Percentiles rank a stretch among this genome's conserved stretches.
These are phyloP conservation scores for Ogataea trehalophila DNA, from an alignment of 805 yeast genomes.

Conservation along the genomic window DNA sequence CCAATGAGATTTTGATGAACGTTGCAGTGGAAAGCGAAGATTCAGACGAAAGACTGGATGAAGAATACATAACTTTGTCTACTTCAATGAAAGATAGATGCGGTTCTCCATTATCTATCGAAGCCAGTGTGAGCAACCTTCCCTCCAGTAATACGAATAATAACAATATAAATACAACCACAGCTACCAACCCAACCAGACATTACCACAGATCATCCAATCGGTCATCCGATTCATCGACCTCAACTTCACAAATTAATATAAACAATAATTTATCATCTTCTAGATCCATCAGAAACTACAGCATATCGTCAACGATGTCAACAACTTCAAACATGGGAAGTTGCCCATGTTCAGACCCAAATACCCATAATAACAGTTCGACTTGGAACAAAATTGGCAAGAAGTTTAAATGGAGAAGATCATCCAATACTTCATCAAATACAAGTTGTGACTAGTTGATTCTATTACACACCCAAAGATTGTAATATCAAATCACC, in stretches of 20 bases:
- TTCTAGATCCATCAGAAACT: constrained; percentile 4
- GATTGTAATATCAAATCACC: too few species aligned
- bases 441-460: constrained; percentile 4
- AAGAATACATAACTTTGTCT: constrained; percentile 4
- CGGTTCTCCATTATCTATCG: constrained; percentile 8
- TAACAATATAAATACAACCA: background rate
- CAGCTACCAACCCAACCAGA: background rate
- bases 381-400: constrained; percentile 24
- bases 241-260: background rate
- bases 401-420: constrained; percentile 28
- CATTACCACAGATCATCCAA: background rate
- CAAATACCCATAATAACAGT: background rate
- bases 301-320: constrained; percentile 4
- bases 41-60: constrained; percentile 1
- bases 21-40: constrained; percentile 9
- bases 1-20: constrained; percentile 10
- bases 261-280: background rate
- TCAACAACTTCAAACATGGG: background rate
- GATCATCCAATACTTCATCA: constrained; percentile 24
- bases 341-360: too few species aligned
- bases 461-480: too few species aligned
- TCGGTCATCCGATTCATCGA: background rate
- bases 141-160: too few species aligned
- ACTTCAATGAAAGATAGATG: constrained; percentile 5
- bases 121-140: background rate